Base-by-base conservation (phyloP, 768 basidiomycete species). In the Plicaturopsis crispa region DNA sequence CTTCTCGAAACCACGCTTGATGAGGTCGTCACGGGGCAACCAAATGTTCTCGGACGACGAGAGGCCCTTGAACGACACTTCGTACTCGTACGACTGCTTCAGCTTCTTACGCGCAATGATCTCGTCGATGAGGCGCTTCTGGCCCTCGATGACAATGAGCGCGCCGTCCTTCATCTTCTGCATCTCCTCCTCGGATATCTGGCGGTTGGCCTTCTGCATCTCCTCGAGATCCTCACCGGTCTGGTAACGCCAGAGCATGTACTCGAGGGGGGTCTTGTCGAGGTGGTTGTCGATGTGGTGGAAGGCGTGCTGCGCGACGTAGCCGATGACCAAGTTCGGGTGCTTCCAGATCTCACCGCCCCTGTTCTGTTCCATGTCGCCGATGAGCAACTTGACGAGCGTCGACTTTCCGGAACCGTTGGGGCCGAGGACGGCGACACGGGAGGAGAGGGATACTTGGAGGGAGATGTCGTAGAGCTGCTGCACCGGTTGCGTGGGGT, bases 241-340 rank as follows among this genome's bases (percentile, higher is more conserved):
- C 77, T 97, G 93, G 80, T 96, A 97, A 68, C 93, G 92, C 93
- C 93, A 97, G 49, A 97, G 70, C 89, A 97, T 91, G 76, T 97
- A 97, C 70, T 97, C 93, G 52, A 97, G 82, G 35, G 93, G 89
- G 11, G 93, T 97, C 77, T 92, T 94, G 76, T 97, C 93, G 58
- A 97, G 87, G 59, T 97, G 93, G 63, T 90, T 69, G 62, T 97
- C 93, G 57, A 97, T 97, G 64, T 97, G 93, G 73, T 97, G 93
- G 92, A 97, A 97, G 45, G 93, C 93, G 65, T 97, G 93, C 66
- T 97, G 93, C 30, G 93, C 93, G 49, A 97, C 93, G 69, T 97
- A 97, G 56, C 93, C 93, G 47, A 97, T 94, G 68, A 97, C 93
- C 78, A 97, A 75, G 77, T 97, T 97, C 46, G 93, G 93, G 70